phyloP scores from a whole-genome alignment of 2,329 filamentous ascomycete species.

The Sporothrix inflata region DNA sequence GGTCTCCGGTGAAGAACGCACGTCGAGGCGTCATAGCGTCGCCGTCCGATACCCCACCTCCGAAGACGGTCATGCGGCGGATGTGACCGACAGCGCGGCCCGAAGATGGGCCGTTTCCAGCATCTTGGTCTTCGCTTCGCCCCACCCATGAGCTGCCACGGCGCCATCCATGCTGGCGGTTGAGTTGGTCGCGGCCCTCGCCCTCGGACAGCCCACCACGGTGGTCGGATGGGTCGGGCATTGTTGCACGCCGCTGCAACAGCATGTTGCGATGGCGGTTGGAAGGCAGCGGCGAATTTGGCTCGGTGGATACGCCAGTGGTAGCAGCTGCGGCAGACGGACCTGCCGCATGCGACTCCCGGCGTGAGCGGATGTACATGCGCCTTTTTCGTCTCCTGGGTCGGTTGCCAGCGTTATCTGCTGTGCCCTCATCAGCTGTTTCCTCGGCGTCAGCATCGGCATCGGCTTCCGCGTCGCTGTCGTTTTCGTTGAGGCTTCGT shows the following conservation, averaged over 20 bases:
- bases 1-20: conserved; percentile 64
- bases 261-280: conserved; percentile 57
- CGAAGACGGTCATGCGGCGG: conserved; percentile 67
- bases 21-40: conserved; percentile 61
- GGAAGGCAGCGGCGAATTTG: conserved; percentile 47
- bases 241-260: conserved; percentile 66
- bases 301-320: conserved; percentile 44
- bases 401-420: conserved; percentile 51
- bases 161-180: conserved; percentile 58
- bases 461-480: conserved; percentile 65
- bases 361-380: conserved; percentile 54
- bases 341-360: conserved; percentile 36
- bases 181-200: conserved; percentile 68
- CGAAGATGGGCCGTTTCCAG: conserved; percentile 51
- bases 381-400: conserved; percentile 67
- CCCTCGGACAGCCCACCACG: conserved; percentile 74
- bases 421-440: conserved; percentile 74
- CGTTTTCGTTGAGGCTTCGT: conserved; percentile 48
- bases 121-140: conserved; percentile 51
- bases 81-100: conserved; percentile 64
- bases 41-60: conserved; percentile 64
- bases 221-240: conserved; percentile 62
- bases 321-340: conserved; percentile 57
- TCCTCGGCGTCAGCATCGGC: conserved; percentile 75
- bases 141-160: conserved; percentile 63